Conservation (phyloP, 495 filamentous ascomycete species). For the Xylaria sp. region DNA sequence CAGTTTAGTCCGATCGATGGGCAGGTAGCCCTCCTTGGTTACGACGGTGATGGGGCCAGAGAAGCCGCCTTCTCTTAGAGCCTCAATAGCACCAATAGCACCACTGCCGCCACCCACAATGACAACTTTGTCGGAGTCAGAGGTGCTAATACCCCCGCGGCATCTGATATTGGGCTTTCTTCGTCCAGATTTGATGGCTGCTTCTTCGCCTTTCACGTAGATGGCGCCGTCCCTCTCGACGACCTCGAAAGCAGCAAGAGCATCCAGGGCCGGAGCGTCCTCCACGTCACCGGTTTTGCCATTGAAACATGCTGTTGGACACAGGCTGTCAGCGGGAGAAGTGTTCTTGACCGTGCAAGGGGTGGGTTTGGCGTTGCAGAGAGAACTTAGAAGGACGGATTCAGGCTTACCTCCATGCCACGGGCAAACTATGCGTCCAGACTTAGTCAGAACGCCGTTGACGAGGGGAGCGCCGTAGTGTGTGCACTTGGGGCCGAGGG, state of each 20-base stretch:
- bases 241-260: constrained; percentile 79
- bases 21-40: constrained; percentile 79
- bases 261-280: constrained; percentile 87
- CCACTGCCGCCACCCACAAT: constrained; percentile 92
- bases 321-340: constrained; percentile 21
- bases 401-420: constrained; percentile 84
- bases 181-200: constrained; percentile 76
- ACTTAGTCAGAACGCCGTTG: constrained; percentile 79
- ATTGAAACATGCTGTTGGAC: constrained; percentile 81
- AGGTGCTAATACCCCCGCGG: constrained; percentile 50
- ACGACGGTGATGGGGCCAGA: constrained; percentile 83
- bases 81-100: constrained; percentile 78
- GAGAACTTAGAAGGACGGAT: neutral
- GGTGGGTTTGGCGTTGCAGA: neutral
- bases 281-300: constrained; percentile 90
- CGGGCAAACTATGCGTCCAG: constrained; percentile 87
- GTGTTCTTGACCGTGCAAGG: neutral
- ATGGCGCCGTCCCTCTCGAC: constrained; percentile 79
- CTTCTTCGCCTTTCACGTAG: constrained; percentile 83
- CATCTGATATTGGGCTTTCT: constrained; percentile 78
- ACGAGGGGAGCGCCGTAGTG: constrained; percentile 91
- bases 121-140: constrained; percentile 73
- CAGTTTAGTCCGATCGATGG: constrained; percentile 93
- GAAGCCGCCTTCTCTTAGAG: constrained; percentile 81
- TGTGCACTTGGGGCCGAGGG: constrained; percentile 85